phyloP scores from a whole-genome alignment of 495 filamentous ascomycete species.

The Darksidea phi region DNA sequence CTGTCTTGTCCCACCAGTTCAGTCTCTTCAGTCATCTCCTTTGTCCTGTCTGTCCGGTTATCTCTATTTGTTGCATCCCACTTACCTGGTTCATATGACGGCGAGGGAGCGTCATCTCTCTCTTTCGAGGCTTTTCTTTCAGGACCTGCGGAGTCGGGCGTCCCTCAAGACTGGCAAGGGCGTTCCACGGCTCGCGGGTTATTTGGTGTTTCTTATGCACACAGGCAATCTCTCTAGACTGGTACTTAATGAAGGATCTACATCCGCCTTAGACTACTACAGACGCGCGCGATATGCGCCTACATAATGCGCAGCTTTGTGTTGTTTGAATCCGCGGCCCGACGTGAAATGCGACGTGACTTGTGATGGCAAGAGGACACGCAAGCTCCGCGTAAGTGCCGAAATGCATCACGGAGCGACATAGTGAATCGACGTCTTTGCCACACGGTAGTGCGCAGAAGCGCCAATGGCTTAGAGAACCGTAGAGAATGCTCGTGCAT shows the following conservation, averaged over 20 bases:
- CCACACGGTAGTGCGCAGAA: too few relatives aligned
- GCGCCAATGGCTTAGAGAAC: too few relatives aligned
- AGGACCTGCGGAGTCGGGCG: constrained; percentile 23
- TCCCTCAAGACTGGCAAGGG: constrained; percentile 30
- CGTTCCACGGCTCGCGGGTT: constrained; percentile 28
- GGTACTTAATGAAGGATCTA: constrained; percentile 38
- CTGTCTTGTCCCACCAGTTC: constrained; percentile 2
- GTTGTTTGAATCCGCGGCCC: not conserved
- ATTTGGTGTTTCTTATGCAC: constrained; percentile 15
- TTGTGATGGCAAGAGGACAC: not conserved
- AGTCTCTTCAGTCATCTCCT: constrained; percentile 16
- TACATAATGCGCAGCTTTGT: not conserved
- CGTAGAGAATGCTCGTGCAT: not conserved
- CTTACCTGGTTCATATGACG: constrained; percentile 1
- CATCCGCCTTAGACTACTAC: constrained; percentile 26
- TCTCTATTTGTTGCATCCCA: constrained; percentile 21
- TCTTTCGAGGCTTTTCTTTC: constrained; percentile 4
- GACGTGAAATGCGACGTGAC: not conserved
- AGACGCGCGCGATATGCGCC: not conserved
- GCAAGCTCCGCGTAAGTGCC: not conserved
- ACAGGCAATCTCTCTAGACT: constrained; percentile 30
- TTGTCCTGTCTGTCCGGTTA: constrained; percentile 5
- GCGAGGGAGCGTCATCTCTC: not conserved
- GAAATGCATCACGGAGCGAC: not conserved
- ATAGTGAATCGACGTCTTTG: not conserved